Conservation (phyloP, 768 basidiomycete species). For the Phaeotremella skinneri region DNA sequence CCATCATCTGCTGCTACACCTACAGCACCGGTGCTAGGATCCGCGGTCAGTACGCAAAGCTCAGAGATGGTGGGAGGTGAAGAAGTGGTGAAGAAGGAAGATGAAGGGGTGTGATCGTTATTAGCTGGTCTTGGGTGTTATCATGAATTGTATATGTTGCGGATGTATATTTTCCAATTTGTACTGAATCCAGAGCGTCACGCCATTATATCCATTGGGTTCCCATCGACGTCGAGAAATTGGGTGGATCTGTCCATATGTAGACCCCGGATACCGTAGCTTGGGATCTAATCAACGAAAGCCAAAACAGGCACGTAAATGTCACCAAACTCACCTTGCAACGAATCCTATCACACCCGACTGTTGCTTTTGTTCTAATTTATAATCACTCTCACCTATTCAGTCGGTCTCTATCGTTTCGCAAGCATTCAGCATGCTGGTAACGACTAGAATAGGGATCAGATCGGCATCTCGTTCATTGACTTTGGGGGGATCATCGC, state of each 20-base stretch:
- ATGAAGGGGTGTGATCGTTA: neutral
- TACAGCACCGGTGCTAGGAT: neutral
- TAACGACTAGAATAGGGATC: neutral
- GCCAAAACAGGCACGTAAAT: too few species aligned
- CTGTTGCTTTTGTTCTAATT: too few species aligned
- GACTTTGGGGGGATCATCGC: neutral
- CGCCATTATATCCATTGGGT: too few species aligned
- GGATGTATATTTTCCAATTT: neutral
- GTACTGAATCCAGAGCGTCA: too few species aligned
- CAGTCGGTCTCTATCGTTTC: neutral
- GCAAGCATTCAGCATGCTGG: neutral
- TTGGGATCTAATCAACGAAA: neutral
- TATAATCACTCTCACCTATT: neutral
- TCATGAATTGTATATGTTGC: too few species aligned
- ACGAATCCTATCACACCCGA: too few species aligned
- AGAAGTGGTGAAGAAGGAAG: neutral
- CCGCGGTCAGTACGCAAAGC: neutral
- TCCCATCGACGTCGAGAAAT: too few species aligned
- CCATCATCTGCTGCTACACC: conserved; percentile 14
- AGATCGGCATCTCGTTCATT: neutral
- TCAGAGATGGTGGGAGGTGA: conserved; percentile 1
- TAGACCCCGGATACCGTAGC: too few species aligned
- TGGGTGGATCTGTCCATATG: too few species aligned
- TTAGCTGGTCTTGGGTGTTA: neutral
- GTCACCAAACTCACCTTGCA: too few species aligned